These are phyloP conservation scores for Calamus simplicifolius DNA, from an alignment of 176 grass and related monocot species.

Conservation along the genomic window DNA sequence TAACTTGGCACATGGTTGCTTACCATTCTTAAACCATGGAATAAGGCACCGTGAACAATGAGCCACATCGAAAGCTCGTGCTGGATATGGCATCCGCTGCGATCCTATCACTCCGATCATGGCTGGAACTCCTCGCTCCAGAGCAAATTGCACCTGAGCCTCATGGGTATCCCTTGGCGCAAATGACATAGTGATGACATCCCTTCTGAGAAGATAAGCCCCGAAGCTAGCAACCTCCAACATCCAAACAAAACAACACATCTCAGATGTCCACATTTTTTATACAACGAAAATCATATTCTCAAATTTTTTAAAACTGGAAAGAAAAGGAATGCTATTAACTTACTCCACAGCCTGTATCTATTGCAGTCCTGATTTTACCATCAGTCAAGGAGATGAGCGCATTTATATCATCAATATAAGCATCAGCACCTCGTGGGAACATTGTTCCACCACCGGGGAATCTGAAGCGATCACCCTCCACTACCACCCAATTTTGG, in stretches of 20 bases:
- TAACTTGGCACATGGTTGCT: not conserved
- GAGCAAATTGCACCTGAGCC: conserved; percentile 13
- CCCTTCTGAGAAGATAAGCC: conserved; percentile 17
- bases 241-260: not conserved
- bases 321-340: not conserved
- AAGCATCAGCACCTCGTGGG: conserved; percentile 7
- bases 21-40: not conserved
- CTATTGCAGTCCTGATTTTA: conserved; percentile 5
- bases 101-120: conserved; percentile 18
- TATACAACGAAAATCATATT: too few species aligned
- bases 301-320: too few species aligned
- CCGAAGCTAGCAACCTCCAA: conserved; percentile 17
- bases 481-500: conserved; percentile 7
- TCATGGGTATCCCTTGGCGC: conserved; percentile 13
- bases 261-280: not conserved
- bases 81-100: not conserved
- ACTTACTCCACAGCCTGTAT: conserved; percentile 16
- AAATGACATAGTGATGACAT: conserved; percentile 14
- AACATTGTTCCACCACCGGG: conserved; percentile 10
- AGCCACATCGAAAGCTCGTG: conserved; percentile 6
- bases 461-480: conserved; percentile 4
- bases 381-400: not conserved
- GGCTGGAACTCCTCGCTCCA: conserved; percentile 16
- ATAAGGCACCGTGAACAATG: conserved; percentile 4
- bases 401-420: conserved; percentile 13